Evolutionary conservation across 139 green algal genomes (phyloP), one percentile per base, ranked within the genome.

Genomic region (Chlamydomonas sphaeroides): DNA sequence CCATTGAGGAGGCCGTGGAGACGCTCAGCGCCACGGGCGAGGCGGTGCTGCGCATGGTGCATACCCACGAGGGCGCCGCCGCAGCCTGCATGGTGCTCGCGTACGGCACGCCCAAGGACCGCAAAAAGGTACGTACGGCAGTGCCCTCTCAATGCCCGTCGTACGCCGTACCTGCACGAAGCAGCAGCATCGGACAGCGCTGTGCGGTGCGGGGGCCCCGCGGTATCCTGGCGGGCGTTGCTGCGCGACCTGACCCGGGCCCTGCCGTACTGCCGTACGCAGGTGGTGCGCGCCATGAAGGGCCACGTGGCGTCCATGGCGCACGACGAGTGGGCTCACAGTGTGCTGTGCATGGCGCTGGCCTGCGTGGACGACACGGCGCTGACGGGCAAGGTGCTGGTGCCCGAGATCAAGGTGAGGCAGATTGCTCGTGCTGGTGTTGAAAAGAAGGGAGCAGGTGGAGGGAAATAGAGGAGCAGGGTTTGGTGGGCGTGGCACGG

Each of bases 31-130:
- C 85, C 21, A 89, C 86, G 21, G 92, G 94, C 21, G 90, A 93
- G 33, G 83, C 88, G 18, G 81, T 97, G 67, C 80, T 98, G 78
- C 94, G 94, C 78, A 96, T 98, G 90, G 93, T 97, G 86, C 95
- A 98, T 88, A 98, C 95, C 39, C 92, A 93, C 48, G 91, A 97
- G 6, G 95, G 95, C 42, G 90, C 91, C 3, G 83, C 83, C 21
- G 95, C 90, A 1, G 92, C 86, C 32, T 95, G 90, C 88, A 91
- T 91, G 74, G 91, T 94, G 38, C 65, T 98, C 23, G 87, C 83
- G 21, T 96, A 97, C 68, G 93, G 92, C 74, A 92, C 87, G 0
- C 88, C 94, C 59, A 95, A 94, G 76, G 90, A 96, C 84, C 81
- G 95, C 59, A 98, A 98, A 84, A 89, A 94, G 48, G n/a, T n/a